Evolutionary conservation across 768 basidiomycete genomes (phyloP), one percentile per base, ranked within the genome.

Genomic region (Pisolithus tinctorius): DNA sequence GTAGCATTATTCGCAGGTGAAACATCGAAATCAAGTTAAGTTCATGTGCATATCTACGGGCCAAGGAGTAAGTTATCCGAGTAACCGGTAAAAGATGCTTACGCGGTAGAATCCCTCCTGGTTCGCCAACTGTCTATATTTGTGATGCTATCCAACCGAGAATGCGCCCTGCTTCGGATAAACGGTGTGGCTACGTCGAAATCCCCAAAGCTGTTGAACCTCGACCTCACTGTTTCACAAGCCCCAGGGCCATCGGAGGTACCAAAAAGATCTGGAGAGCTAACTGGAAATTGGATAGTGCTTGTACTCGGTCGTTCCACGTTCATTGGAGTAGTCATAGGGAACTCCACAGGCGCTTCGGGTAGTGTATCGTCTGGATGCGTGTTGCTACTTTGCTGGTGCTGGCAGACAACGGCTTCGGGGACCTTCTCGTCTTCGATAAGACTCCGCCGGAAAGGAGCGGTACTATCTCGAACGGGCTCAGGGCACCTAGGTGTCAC

Each of bases 101-200:
- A 93, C 90, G 88, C 89, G 27, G 89, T 92, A 58, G 91, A 93
- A 68, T 94, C 91, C 45, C 89, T 77, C 58, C 92, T 75, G 10
- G 84, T 89, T 47, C 93, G 76, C 93, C 93, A 95, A 4, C 86
- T 88, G 30, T 92, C 88, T 3, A 74, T 60, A 17, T 64, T 75
- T 45, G 65, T 65, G 40, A 81, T 65, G 50, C 66, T 74, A 55
- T 88, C 85, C 45, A 90, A 67, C 47, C 87, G 75, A 63, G 90
- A 92, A 53, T 86, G 88, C 7, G 84, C 88, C 42, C 90, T 82
- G 66, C 89, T 93, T 45, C 90, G 79, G 57, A 90, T 84, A 66
- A 91, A 91, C 10, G 88, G 88, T 4, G 88, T 84, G 14, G 80
- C 67, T 4, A 72, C 72, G 43, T 92, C 88, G 42, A 83, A 80